Percentiles rank a stretch among this genome's conserved stretches.
phyloP scores from a whole-genome alignment of 768 basidiomycete species.

The Boletellus emodensis region DNA sequence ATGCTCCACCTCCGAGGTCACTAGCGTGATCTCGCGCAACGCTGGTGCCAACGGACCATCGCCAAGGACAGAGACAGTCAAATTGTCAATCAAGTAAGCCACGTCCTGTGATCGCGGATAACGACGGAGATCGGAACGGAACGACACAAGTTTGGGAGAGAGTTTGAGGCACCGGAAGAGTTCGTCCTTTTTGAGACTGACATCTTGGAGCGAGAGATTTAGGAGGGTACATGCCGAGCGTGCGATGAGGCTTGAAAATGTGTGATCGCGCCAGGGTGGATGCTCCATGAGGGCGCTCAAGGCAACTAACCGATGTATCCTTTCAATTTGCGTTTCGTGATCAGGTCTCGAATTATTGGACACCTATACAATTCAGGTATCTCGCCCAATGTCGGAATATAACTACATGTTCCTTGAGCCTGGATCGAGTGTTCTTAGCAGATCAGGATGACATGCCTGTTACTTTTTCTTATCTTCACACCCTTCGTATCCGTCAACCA shows the following conservation, averaged over 20 bases:
- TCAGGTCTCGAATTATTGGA: not conserved
- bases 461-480: constrained; percentile 9
- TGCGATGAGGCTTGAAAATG: constrained; percentile 14
- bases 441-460: not conserved
- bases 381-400: constrained; percentile 15
- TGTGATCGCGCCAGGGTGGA: constrained; percentile 1
- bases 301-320: constrained; percentile 10
- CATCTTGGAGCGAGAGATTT: constrained; percentile 10
- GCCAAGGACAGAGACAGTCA: too few relatives aligned
- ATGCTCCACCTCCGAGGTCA: constrained; percentile 9
- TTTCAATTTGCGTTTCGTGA: constrained; percentile 1
- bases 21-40: constrained; percentile 14
- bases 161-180: constrained; percentile 16
- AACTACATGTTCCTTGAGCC: constrained; percentile 16
- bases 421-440: not conserved
- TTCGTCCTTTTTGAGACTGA: constrained; percentile 13
- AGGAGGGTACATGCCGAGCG: constrained; percentile 16
- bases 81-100: not conserved
- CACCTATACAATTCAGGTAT: not conserved
- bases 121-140: constrained; percentile 7
- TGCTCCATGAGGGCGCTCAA: too few relatives aligned
- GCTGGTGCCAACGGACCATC: not conserved
- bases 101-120: constrained; percentile 13
- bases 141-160: constrained; percentile 8
- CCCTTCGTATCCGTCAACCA: constrained; percentile 12